Percentiles rank a stretch among this genome's conserved stretches.
phyloP scores from a whole-genome alignment of 768 basidiomycete genomes.

The Pleurotus tuoliensis region DNA sequence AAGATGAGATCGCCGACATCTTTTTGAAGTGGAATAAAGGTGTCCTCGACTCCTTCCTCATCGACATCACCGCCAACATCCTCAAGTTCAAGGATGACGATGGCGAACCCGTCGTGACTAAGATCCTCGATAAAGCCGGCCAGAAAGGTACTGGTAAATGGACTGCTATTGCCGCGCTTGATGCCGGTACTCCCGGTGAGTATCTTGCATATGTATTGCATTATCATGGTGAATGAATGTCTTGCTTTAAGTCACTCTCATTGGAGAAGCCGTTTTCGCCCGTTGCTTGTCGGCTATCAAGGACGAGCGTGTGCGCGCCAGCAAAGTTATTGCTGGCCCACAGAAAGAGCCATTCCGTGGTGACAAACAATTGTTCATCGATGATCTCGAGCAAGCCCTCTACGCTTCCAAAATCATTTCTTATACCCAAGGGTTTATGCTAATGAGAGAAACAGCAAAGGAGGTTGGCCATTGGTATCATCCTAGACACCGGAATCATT shows the following conservation, averaged over 20 bases:
- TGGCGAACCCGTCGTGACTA: slow-evolving; percentile 83
- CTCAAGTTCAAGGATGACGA: slow-evolving; percentile 97
- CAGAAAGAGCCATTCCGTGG: slow-evolving; percentile 92
- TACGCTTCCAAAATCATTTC: slow-evolving; percentile 99
- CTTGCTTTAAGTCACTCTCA: slow-evolving; percentile 81
- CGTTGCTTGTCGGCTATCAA: slow-evolving; percentile 97
- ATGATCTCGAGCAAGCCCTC: slow-evolving; percentile 97
- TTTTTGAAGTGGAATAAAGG: slow-evolving; percentile 97
- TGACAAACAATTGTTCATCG: slow-evolving; percentile 98
- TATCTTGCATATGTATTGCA: slow-evolving; percentile 10
- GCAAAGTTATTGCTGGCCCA: slow-evolving; percentile 87
- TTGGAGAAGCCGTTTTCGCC: slow-evolving; percentile 99
- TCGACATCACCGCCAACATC: slow-evolving; percentile 97
- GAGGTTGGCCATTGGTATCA: slow-evolving; percentile 46
- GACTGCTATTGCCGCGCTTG: slow-evolving; percentile 97
- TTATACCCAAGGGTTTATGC: slow-evolving; percentile 99
- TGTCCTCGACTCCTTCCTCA: slow-evolving; percentile 98
- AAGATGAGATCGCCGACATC: slow-evolving; percentile 91
- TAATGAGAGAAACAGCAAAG: slow-evolving; percentile 97
- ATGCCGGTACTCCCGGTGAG: slow-evolving; percentile 82
- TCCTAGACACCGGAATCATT: neutral
- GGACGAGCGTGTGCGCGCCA: slow-evolving; percentile 90
- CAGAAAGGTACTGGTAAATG: slow-evolving; percentile 99
- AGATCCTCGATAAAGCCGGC: slow-evolving; percentile 94
- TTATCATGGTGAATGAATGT: slow-evolving; percentile 6